These are phyloP conservation scores for Porcisia hertigi DNA, from an alignment of 208 protist species.

Conservation along the genomic window DNA sequence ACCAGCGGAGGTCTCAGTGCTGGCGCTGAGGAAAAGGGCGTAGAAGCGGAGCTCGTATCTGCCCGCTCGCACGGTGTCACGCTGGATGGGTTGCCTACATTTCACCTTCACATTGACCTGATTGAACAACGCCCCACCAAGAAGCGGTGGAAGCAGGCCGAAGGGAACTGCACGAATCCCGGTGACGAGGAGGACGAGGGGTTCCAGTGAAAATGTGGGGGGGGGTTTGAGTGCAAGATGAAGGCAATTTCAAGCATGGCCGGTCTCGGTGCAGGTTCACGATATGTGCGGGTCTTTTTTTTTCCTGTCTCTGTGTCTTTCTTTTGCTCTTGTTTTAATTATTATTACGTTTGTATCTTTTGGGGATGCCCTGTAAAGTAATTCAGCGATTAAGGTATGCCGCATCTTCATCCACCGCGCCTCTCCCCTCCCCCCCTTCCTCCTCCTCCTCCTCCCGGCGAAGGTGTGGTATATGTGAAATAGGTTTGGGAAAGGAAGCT, in stretches of 20 bases:
- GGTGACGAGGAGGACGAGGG: conserved; percentile 33
- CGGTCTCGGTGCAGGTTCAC: neutral
- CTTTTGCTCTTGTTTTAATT: no score
- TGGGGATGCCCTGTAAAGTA: no score
- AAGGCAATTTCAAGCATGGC: neutral
- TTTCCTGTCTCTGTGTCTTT: no score
- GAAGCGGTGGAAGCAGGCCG: conserved; percentile 35
- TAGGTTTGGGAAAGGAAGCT: neutral
- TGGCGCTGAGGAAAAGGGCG: conserved; percentile 20
- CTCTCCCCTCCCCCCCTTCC: neutral
- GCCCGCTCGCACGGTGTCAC: conserved; percentile 47
- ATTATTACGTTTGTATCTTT: no score
- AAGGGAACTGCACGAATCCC: conserved; percentile 12
- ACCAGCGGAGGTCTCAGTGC: neutral
- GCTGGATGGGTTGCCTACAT: conserved; percentile 84
- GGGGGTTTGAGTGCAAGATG: neutral
- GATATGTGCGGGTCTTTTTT: neutral
- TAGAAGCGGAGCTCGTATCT: conserved; percentile 51
- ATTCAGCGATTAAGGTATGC: neutral
- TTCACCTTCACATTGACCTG: conserved; percentile 70
- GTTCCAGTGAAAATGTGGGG: conserved; percentile 2
- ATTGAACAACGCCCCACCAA: conserved; percentile 31
- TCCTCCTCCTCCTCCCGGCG: no score
- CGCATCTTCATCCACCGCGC: neutral
- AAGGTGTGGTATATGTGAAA: neutral